Base-by-base conservation (phyloP, 257 asterid species). In the Fraxinus anomala region DNA sequence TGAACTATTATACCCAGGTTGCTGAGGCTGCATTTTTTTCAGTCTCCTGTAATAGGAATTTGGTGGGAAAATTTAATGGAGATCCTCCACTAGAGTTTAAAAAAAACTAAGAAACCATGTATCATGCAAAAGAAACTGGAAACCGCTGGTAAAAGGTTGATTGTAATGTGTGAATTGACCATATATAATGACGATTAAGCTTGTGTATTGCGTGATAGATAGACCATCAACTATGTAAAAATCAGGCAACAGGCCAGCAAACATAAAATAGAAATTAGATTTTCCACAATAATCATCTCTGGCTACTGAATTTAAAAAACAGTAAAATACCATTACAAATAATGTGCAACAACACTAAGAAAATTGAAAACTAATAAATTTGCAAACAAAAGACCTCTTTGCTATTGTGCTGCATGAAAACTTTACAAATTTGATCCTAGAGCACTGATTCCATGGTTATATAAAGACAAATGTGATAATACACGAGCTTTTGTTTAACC, bases 11-110 rank as follows among this genome's bases (percentile, higher is more conserved):
- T 96, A 96, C 76, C 98, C 99, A 85, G 97, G 99, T 85, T 93
- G 98, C 86, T 92, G 98, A 65, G 98, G 97, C 91, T 96, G 99
- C 98, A 96, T 96, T 86, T 96, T 96, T 84, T 96, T 96, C 72
- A 96, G 92, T 84, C 94, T 88, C 98, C 98, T 93, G 95, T 34
- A 74, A 86, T 31, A 86, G 65, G 77, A 86, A 80, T 83, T 76
- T 39, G 76, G 73, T 79, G 59, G 36, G 54, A 73, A 83, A 76
- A 76, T 80, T 44, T 51, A 80, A 72, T 44, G 54, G 44, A 24
- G 30, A 37, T 31, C 23, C 67, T 47, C 72, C 70, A 26, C 59
- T 63, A 14, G 72, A 61, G 33, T 67, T 28, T 28, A 39, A 3
- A 8, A 23, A 59, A 0, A n/a, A 19, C 11, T 61, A 79, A 76